These are phyloP conservation scores for Fagopyrum tataricum DNA, from an alignment of 148 eudicot genomes.

Conservation along the genomic window DNA sequence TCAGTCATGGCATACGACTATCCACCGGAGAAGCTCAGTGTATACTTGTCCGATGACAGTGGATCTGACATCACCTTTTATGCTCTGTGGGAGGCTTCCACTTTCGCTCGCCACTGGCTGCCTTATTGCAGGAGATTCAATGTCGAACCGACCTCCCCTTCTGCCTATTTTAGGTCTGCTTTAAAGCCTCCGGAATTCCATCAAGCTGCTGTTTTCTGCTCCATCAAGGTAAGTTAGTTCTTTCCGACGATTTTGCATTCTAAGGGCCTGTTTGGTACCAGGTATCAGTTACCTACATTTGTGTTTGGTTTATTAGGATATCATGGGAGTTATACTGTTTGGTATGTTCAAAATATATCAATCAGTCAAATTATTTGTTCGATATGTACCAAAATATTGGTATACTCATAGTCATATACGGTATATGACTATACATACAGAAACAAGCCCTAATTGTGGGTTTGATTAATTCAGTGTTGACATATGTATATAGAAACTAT, in stretches of 20 bases:
- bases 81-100: constrained; percentile 67
- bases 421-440: no score
- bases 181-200: constrained; percentile 12
- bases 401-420: neutral
- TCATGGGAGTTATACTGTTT: no score
- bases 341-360: neutral
- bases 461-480: neutral
- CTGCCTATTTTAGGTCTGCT: constrained; percentile 44
- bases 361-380: neutral
- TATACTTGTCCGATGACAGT: constrained; percentile 78
- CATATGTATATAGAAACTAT: constrained; percentile 34
- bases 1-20: constrained; percentile 70
- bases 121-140: constrained; percentile 58
- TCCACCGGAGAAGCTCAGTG: constrained; percentile 46
- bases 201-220: constrained; percentile 24
- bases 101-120: constrained; percentile 53
- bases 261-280: neutral
- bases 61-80: constrained; percentile 65
- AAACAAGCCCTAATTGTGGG: neutral
- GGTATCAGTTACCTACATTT: neutral
- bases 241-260: neutral
- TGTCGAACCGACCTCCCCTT: constrained; percentile 64
- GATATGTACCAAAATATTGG: neutral
- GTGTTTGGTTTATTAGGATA: neutral
- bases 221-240: constrained; percentile 38